Conservation (phyloP, 306 rosid species). For the cucumber (Cucumis sativus) region DNA sequence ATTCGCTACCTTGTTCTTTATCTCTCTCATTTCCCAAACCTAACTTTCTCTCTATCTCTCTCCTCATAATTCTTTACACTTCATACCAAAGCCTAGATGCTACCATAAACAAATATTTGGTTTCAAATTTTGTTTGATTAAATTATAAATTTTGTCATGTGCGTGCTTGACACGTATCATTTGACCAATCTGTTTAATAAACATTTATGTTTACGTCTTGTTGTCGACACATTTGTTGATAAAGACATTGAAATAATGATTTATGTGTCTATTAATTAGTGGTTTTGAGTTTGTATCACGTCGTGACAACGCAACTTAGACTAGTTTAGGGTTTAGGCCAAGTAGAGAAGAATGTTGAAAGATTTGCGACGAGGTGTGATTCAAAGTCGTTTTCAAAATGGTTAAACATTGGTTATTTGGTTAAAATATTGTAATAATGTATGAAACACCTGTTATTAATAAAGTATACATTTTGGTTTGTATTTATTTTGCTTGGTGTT, state of each 20-base stretch:
- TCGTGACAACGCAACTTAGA: neutral
- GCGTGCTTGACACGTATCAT: neutral
- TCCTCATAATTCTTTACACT: neutral
- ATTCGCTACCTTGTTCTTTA: neutral
- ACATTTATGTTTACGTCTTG: neutral
- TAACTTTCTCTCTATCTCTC: neutral
- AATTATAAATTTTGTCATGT: neutral
- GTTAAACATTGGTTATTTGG: no score
- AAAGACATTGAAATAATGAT: neutral
- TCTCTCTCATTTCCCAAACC: neutral
- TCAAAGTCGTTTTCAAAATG: no score
- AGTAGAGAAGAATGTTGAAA: no score
- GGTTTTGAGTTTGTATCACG: neutral
- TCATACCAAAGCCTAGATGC: neutral
- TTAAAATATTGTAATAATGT: no score
- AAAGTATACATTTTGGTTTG: no score
- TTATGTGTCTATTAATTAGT: neutral
- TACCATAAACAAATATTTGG: neutral
- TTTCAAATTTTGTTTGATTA: neutral
- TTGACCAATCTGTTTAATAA: neutral
- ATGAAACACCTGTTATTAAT: no score
- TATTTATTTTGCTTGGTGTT: no score
- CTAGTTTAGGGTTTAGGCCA: no score
- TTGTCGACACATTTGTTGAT: neutral
- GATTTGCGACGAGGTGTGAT: no score